Evolutionary conservation across 805 yeast genomes (phyloP).

Genomic region (Citeromyces matritensis): DNA sequence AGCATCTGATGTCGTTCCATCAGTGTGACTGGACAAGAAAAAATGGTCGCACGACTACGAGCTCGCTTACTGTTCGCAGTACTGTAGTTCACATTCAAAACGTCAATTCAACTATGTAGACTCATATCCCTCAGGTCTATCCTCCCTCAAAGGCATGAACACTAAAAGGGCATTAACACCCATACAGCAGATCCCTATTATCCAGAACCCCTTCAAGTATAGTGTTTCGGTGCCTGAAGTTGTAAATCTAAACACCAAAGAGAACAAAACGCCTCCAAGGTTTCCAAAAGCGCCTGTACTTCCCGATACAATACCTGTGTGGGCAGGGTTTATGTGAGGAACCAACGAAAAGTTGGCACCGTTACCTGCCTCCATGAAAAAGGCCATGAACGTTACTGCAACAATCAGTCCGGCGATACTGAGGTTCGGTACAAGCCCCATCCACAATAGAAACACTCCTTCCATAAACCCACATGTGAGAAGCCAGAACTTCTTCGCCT

Average conservation of each 20-base stretch:
- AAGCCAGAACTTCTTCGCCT: constrained; percentile 18
- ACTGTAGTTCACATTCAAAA: no score
- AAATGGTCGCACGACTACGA: no score
- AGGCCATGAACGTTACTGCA: constrained; percentile 13
- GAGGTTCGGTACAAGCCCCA: constrained; percentile 14
- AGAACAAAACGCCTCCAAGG: constrained; percentile 18
- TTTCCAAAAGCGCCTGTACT: constrained; percentile 20
- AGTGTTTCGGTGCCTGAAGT: constrained; percentile 9
- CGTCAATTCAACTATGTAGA: not conserved
- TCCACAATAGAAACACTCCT: constrained; percentile 19
- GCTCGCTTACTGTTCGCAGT: no score
- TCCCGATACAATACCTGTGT: constrained; percentile 20
- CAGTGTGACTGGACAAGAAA: no score
- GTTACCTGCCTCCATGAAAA: constrained; percentile 21
- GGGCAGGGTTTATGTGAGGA: constrained; percentile 17
- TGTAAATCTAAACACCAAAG: constrained; percentile 17
- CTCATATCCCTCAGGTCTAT: constrained; percentile 5
- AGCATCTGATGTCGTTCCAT: no score
- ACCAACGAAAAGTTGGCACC: constrained; percentile 21
- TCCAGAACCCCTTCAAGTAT: constrained; percentile 15
- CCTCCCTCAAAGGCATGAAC: constrained; percentile 12
- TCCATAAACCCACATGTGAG: constrained; percentile 12
- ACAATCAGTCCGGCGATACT: constrained; percentile 14
- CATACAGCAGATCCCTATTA: constrained; percentile 14
- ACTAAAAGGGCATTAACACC: constrained; percentile 9